These are phyloP conservation scores for Herpetomonas muscarum DNA, from an alignment of 208 protist species.

Conservation along the genomic window DNA sequence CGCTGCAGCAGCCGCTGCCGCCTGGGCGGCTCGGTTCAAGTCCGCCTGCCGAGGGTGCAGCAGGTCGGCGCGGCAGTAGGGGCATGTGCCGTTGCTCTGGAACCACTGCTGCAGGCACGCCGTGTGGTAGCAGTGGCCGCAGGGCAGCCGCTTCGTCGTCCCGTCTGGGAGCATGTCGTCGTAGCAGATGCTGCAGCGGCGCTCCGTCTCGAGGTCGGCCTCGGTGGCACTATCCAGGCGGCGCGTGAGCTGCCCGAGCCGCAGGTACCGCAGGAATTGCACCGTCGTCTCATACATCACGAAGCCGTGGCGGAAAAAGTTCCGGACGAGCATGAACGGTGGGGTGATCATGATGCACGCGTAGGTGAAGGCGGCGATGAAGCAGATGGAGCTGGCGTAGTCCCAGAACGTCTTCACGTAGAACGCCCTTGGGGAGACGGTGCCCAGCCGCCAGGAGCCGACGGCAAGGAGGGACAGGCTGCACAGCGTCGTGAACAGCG, in stretches of 20 bases:
- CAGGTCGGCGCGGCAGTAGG: conserved; percentile 76
- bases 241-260: conserved; percentile 31
- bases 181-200: conserved; percentile 82
- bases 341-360: conserved; percentile 29
- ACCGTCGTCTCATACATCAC: conserved; percentile 30
- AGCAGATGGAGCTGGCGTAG: conserved; percentile 24
- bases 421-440: conserved; percentile 31
- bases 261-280: conserved; percentile 31
- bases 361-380: conserved; percentile 24
- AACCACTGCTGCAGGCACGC: conserved; percentile 75
- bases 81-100: conserved; percentile 72
- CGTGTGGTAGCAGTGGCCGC: conserved; percentile 83
- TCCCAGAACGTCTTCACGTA: conserved; percentile 21
- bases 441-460: background rate
- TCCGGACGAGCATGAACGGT: conserved; percentile 51
- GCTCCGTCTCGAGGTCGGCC: conserved; percentile 50
- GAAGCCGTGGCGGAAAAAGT: conserved; percentile 30
- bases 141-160: conserved; percentile 59
- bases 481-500: conserved; percentile 9
- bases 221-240: conserved; percentile 30
- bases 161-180: conserved; percentile 61
- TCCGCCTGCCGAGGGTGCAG: conserved; percentile 15
- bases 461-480: conserved; percentile 14
- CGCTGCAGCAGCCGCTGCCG: background rate
- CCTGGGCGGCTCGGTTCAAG: conserved; percentile 2